These are phyloP conservation scores for Hypoxylon sp. DNA, from an alignment of 2,329 filamentous ascomycete species.

Conservation along the genomic window DNA sequence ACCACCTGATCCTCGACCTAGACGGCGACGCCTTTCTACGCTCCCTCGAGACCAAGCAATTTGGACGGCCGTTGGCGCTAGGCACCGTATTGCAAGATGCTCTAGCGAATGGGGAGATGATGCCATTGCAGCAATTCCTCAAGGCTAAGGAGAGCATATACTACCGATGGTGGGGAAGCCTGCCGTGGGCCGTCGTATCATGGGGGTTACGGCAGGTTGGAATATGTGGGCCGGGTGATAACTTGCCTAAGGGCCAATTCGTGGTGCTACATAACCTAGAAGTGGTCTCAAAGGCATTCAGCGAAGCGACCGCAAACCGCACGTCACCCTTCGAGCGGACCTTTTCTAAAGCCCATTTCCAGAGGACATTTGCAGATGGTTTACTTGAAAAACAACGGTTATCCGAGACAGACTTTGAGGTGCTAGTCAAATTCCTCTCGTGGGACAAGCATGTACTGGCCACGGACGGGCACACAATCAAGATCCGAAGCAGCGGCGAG, in stretches of 20 bases:
- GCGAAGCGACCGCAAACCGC: slow-evolving; percentile 58
- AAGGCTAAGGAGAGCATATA: slow-evolving; percentile 77
- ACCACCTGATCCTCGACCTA: slow-evolving; percentile 66
- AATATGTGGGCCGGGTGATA: slow-evolving; percentile 64
- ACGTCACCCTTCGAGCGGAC: slow-evolving; percentile 73
- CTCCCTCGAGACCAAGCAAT: slow-evolving; percentile 80
- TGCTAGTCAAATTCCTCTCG: slow-evolving; percentile 77
- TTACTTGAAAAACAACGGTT: slow-evolving; percentile 65
- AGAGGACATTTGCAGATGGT: slow-evolving; percentile 66
- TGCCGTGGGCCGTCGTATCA: slow-evolving; percentile 77
- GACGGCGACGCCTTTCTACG: slow-evolving; percentile 73
- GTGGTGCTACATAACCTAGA: slow-evolving; percentile 75
- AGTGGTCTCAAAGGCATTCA: slow-evolving; percentile 68
- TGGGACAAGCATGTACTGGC: slow-evolving; percentile 73
- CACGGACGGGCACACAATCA: slow-evolving; percentile 78
- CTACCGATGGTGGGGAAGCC: slow-evolving; percentile 74
- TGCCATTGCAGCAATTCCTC: slow-evolving; percentile 79
- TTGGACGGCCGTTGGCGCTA: slow-evolving; percentile 84
- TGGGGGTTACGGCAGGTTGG: slow-evolving; percentile 83
- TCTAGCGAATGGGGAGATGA: slow-evolving; percentile 74
- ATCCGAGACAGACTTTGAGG: slow-evolving; percentile 74
- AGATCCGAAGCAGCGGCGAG: slow-evolving; percentile 71
- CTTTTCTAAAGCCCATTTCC: slow-evolving; percentile 76
- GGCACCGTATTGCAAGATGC: slow-evolving; percentile 83
- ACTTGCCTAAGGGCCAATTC: slow-evolving; percentile 71